phyloP scores from a whole-genome alignment of 2,329 filamentous ascomycete genomes.

The Colletotrichum sp. region DNA sequence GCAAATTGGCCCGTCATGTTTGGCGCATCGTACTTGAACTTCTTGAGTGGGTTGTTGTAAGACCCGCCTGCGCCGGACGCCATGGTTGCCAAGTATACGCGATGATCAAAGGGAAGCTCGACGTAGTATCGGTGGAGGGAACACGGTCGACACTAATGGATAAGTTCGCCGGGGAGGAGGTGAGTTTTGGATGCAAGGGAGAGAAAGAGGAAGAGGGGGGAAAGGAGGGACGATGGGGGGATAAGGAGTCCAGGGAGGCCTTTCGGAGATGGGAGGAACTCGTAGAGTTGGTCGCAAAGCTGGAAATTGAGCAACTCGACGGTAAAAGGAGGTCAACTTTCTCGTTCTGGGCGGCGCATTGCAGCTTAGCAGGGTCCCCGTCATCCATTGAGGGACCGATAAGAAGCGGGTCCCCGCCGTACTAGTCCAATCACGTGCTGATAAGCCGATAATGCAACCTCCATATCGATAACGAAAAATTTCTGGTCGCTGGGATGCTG shows the following conservation, averaged over 20 bases:
- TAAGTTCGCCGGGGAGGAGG: background rate
- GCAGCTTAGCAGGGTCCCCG: background rate
- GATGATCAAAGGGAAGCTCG: slow-evolving; percentile 6
- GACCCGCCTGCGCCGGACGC: slow-evolving; percentile 75
- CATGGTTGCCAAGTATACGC: slow-evolving; percentile 55
- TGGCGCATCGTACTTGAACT: slow-evolving; percentile 81
- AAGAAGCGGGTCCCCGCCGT: background rate
- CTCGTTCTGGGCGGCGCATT: background rate
- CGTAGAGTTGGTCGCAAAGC: background rate
- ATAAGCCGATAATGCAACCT: background rate
- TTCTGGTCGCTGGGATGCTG: background rate
- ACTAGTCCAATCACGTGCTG: slow-evolving; percentile 4
- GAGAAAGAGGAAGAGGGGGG: background rate
- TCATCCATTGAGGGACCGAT: slow-evolving; percentile 7
- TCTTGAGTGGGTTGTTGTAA: slow-evolving; percentile 99
- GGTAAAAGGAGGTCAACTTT: slow-evolving; percentile 19
- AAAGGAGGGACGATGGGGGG: background rate
- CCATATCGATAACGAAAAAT: slow-evolving; percentile 11
- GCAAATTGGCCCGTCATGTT: background rate
- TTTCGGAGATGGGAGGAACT: background rate
- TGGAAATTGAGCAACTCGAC: background rate
- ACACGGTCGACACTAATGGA: background rate
- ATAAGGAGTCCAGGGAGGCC: background rate
- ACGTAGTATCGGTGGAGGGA: slow-evolving; percentile 17
- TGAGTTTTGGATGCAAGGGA: slow-evolving; percentile 5